These are phyloP conservation scores for Cystobasidium sp. DNA, from an alignment of 1,284 basidiomycete genomes.

Conservation along the genomic window DNA sequence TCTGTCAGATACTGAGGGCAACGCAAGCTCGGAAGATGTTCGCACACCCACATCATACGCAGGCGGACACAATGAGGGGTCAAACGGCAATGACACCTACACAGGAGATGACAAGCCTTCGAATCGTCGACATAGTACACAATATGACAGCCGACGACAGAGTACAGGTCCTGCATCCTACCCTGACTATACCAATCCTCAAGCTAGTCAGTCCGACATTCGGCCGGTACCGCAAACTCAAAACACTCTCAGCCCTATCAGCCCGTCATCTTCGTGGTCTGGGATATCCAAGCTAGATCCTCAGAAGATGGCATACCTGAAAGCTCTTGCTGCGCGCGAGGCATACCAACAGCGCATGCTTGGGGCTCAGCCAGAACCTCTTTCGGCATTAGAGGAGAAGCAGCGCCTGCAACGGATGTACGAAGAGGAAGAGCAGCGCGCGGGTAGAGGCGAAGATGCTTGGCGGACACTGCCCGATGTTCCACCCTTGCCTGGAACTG, in stretches of 20 bases:
- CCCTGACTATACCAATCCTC: not conserved
- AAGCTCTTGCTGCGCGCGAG: conserved; percentile 38
- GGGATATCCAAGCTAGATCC: conserved; percentile 13
- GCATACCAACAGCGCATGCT: conserved; percentile 40
- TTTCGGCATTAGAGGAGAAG: conserved; percentile 41
- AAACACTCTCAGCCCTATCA: not conserved
- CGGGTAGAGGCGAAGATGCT: conserved; percentile 1
- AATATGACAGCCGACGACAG: too few species aligned
- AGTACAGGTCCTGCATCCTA: not conserved
- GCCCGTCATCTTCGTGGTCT: not conserved
- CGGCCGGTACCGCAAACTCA: not conserved
- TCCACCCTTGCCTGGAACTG: not conserved
- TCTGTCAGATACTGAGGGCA: too few species aligned
- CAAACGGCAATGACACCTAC: too few species aligned
- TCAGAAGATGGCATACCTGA: conserved; percentile 36
- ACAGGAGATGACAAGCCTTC: too few species aligned
- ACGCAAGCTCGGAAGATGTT: too few species aligned
- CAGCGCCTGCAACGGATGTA: conserved; percentile 32
- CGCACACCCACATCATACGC: too few species aligned
- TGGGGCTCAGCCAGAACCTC: conserved; percentile 8
- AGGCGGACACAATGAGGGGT: too few species aligned
- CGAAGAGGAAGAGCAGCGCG: conserved; percentile 24
- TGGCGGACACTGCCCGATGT: not conserved
- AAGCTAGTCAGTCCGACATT: not conserved
- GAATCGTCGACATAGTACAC: too few species aligned